Conservation (phyloP, 495 filamentous ascomycete species). For the Xylaria acuta region DNA sequence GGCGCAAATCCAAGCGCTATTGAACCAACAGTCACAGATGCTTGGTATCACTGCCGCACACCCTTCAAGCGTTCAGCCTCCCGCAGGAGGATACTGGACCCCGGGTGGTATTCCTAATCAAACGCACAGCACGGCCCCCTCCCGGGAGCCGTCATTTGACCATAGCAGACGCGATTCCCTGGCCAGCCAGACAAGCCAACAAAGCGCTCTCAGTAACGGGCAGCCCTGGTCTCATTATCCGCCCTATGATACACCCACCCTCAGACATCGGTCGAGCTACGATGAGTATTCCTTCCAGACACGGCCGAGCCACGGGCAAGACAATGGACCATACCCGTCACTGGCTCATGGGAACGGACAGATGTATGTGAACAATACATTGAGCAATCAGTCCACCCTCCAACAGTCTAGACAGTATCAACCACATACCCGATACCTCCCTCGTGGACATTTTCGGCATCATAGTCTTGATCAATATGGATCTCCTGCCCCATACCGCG, state of each 20-base stretch:
- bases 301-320: slow-evolving; percentile 27
- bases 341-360: slow-evolving; percentile 46
- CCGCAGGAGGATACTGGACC: slow-evolving; percentile 22
- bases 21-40: slow-evolving; percentile 27
- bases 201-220: slow-evolving; percentile 30
- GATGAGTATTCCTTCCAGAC: slow-evolving; percentile 44
- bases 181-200: slow-evolving; percentile 36
- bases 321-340: slow-evolving; percentile 41
- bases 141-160: slow-evolving; percentile 36
- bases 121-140: slow-evolving; percentile 38
- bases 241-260: slow-evolving; percentile 31
- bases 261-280: slow-evolving; percentile 51
- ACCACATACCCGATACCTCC: slow-evolving; percentile 39
- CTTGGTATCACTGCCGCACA: slow-evolving; percentile 38
- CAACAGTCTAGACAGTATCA: slow-evolving; percentile 39
- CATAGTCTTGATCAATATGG: slow-evolving; percentile 44
- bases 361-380: slow-evolving; percentile 36
- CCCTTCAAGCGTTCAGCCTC: slow-evolving; percentile 32
- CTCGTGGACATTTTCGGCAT: slow-evolving; percentile 47
- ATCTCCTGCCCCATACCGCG: slow-evolving; percentile 45
- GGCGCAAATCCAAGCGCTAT: slow-evolving; percentile 27
- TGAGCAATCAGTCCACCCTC: slow-evolving; percentile 40
- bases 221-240: slow-evolving; percentile 35
- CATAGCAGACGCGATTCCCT: slow-evolving; percentile 39
- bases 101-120: slow-evolving; percentile 43